phyloP scores from a whole-genome alignment of 2,329 filamentous ascomycete species.

The Aspergillus ochraceus region DNA sequence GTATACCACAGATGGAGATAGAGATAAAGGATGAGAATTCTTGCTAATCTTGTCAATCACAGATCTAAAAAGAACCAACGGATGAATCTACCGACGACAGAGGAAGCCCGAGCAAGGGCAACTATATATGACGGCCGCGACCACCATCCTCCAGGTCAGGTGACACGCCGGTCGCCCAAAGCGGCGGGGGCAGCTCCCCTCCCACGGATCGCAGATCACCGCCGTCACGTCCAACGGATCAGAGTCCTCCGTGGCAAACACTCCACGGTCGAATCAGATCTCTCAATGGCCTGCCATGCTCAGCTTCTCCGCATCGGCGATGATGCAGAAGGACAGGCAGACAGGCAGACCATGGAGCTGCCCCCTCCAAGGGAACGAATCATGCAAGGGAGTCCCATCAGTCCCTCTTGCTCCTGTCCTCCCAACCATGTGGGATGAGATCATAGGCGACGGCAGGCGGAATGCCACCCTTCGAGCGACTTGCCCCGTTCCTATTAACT shows the following conservation, averaged over 20 bases:
- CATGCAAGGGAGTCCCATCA: conserved; percentile 6
- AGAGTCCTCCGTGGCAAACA: conserved; percentile 13
- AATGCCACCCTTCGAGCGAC: neutral
- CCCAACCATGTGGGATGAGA: conserved; percentile 15
- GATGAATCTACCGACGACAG: neutral
- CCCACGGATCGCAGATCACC: neutral
- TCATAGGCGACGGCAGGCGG: conserved; percentile 5
- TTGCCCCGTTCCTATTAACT: neutral
- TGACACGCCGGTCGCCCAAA: conserved; percentile 6
- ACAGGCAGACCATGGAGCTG: neutral
- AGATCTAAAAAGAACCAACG: no score
- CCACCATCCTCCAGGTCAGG: neutral
- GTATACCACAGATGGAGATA: neutral
- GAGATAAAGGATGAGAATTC: neutral
- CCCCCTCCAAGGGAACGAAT: neutral
- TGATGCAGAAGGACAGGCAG: neutral
- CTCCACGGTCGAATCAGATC: neutral
- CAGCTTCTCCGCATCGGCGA: neutral
- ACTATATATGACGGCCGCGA: conserved; percentile 2
- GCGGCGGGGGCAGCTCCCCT: conserved; percentile 1
- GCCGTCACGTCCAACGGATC: conserved; percentile 7
- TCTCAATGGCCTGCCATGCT: neutral
- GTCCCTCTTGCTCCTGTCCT: neutral
- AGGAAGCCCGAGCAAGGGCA: neutral
- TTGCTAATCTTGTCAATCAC: no score